phyloP scores from a whole-genome alignment of 768 basidiomycete species.

The Mycena maculata region DNA sequence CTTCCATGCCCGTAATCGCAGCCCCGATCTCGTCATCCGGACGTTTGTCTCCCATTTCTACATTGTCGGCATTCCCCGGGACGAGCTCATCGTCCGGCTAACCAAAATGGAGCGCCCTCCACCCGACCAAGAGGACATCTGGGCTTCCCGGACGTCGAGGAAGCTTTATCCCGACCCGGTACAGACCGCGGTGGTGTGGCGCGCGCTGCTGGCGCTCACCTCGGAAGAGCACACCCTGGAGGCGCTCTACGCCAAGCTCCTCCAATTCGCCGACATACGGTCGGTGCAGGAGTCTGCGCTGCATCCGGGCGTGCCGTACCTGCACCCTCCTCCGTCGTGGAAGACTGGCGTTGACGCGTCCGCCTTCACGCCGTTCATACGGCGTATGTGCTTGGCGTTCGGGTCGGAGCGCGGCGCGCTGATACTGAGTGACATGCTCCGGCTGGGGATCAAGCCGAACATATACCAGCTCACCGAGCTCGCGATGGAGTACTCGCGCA shows the following conservation, averaged over 20 bases:
- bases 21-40: conserved; percentile 50
- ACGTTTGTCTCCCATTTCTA: conserved; percentile 66
- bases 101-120: conserved; percentile 12
- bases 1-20: conserved; percentile 46
- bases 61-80: conserved; percentile 62
- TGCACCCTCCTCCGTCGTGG: conserved; percentile 45
- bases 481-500: conserved; percentile 57
- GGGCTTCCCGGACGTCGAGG: conserved; percentile 20
- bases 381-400: conserved; percentile 46
- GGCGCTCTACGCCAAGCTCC: conserved; percentile 57
- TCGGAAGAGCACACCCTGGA: conserved; percentile 41
- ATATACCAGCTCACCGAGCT: conserved; percentile 63
- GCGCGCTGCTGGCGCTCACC: conserved; percentile 45
- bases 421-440: conserved; percentile 66
- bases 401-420: conserved; percentile 48
- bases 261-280: conserved; percentile 39
- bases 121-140: conserved; percentile 16
- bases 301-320: conserved; percentile 32
- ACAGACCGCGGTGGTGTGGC: conserved; percentile 55
- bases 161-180: conserved; percentile 50
- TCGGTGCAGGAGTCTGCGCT: conserved; percentile 6
- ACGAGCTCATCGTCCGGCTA: conserved; percentile 41
- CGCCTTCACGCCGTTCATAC: conserved; percentile 68
- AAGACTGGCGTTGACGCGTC: conserved; percentile 41
- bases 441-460: conserved; percentile 57